Evolutionary conservation across 2,329 filamentous ascomycete genomes (phyloP), one percentile per base, ranked within the genome.

Genomic region (Elsinoe ampelina): DNA sequence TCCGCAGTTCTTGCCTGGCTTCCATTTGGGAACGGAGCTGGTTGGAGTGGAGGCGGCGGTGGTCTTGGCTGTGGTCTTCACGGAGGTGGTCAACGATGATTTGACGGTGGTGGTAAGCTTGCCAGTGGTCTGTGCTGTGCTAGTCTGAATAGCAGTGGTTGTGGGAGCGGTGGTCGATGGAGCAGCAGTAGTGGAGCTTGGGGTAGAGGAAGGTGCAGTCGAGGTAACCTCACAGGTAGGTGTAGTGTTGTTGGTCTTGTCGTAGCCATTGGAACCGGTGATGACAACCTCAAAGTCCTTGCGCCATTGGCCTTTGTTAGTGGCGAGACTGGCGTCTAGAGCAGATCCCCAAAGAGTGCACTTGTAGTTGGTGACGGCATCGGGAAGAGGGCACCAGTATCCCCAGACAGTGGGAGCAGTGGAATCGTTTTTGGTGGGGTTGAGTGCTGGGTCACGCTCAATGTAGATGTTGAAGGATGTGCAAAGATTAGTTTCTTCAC

Each of bases 311-410:
- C 65, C 66, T 15, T 55, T 54, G 62, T 68, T 68, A 52, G 62
- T 67, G 1, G 66, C 67, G 6, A 59, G 58, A 2, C 57, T 57
- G 34, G 64, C 61, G 20, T 66, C 62, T 57, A 72, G 67, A 47
- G 58, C 61, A 55, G 68, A 67, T 36, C 69, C 68, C 67, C 67
- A 72, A 32, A 72, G 66, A 6, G 69, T 67, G 64, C 71, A 72
- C 63, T 71, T 71, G 66, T 68, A 71, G 64, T 67, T 69, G 58
- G 70, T 70, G 55, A 70, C 68, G 12, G 67, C 67, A 10, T 65
- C 57, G 35, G 69, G 69, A 61, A 70, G 68, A 11, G 69, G 66
- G 65, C 70, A 72, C 58, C 62, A 61, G 34, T 58, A 56, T 22
- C 61, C 61, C 60, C 63, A 64, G 34, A 61, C 60, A 41, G 63